Percentiles rank a stretch among this genome's conserved stretches.
phyloP scores from a whole-genome alignment of 2,329 filamentous ascomycete genomes.

The Ophiostoma quercus region DNA sequence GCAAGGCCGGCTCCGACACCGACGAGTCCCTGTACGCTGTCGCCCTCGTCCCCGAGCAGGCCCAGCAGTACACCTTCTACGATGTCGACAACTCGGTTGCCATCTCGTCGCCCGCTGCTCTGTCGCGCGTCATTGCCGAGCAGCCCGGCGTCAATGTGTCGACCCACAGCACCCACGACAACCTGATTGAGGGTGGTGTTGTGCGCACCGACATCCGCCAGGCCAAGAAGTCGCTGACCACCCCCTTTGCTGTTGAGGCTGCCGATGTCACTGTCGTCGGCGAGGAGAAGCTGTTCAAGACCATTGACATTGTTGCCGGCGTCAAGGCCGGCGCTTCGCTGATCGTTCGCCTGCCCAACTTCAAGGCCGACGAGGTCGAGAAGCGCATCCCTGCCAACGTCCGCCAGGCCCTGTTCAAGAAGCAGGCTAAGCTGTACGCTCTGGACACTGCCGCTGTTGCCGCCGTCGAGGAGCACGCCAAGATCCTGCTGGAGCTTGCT shows the following conservation, averaged over 20 bases:
- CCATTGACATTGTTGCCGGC: constrained; percentile 66
- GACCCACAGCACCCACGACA: constrained; percentile 58
- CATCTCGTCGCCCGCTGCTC: constrained; percentile 56
- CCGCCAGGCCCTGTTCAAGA: constrained; percentile 65
- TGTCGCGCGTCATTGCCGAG: constrained; percentile 61
- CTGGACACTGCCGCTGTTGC: constrained; percentile 66
- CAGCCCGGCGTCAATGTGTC: constrained; percentile 61
- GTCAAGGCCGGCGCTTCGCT: constrained; percentile 67
- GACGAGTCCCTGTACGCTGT: constrained; percentile 27
- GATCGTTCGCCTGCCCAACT: constrained; percentile 68
- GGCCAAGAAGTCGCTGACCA: constrained; percentile 60
- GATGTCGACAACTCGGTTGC: constrained; percentile 71
- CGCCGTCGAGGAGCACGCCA: constrained; percentile 59
- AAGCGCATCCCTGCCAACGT: constrained; percentile 71
- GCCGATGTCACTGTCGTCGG: constrained; percentile 77
- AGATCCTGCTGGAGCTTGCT: constrained; percentile 69
- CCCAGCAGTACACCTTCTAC: constrained; percentile 91
- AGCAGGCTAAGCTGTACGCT: constrained; percentile 65
- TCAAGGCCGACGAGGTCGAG: constrained; percentile 85
- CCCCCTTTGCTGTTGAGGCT: constrained; percentile 71
- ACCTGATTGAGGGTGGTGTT: constrained; percentile 67
- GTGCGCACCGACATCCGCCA: constrained; percentile 80
- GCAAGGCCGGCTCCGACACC: constrained; percentile 38
- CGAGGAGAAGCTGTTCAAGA: constrained; percentile 71
- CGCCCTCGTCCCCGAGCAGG: constrained; percentile 42